These are phyloP conservation scores for Penicillium longicatenatum DNA, from an alignment of 495 filamentous ascomycete genomes.

Conservation along the genomic window DNA sequence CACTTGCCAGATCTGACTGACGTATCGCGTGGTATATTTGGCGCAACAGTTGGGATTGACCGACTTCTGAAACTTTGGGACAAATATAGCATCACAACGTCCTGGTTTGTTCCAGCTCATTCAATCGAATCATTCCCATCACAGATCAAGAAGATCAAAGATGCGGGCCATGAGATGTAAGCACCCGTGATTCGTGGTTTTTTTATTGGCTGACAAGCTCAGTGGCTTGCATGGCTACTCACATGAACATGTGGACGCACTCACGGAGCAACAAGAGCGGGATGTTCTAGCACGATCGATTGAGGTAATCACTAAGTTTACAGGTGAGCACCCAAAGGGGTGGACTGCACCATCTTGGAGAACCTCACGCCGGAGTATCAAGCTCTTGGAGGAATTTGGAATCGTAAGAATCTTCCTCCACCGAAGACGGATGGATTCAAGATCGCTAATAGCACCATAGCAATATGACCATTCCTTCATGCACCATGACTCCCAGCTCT, in stretches of 20 bases:
- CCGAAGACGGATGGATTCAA: neutral
- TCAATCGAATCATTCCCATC: constrained; percentile 39
- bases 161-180: constrained; percentile 39
- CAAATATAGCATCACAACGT: constrained; percentile 42
- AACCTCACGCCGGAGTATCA: constrained; percentile 50
- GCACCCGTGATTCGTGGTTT: neutral
- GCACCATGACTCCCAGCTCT: constrained; percentile 58
- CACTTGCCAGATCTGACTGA: neutral
- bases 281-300: constrained; percentile 39
- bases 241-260: constrained; percentile 33
- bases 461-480: constrained; percentile 51
- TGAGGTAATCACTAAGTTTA: constrained; percentile 32
- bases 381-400: constrained; percentile 45
- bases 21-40: constrained; percentile 34
- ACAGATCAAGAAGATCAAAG: constrained; percentile 36
- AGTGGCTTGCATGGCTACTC: constrained; percentile 46
- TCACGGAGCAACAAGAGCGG: constrained; percentile 35
- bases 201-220: neutral
- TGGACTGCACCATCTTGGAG: constrained; percentile 52
- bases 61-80: constrained; percentile 39
- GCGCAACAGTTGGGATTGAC: constrained; percentile 42
- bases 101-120: constrained; percentile 47
- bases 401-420: constrained; percentile 1
- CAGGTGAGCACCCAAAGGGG: constrained; percentile 35
- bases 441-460: constrained; percentile 6